phyloP scores from a whole-genome alignment of 2,329 filamentous ascomycete genomes.

The Scolecobasidium constrictum region DNA sequence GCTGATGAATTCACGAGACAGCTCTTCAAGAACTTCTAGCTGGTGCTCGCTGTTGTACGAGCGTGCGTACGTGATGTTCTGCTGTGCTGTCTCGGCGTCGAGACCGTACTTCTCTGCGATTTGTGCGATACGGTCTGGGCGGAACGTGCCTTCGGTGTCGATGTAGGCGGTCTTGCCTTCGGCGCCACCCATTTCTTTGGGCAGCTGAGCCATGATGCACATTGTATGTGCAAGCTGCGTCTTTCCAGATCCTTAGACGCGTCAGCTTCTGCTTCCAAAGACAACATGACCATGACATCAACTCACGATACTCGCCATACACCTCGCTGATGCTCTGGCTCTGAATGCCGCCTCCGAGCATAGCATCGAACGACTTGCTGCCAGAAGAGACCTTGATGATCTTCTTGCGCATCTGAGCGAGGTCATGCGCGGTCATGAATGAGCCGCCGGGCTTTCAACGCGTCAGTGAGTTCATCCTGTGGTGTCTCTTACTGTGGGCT shows the following conservation, averaged over 20 bases:
- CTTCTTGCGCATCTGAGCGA: constrained; percentile 50
- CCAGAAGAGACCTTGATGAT: constrained; percentile 57
- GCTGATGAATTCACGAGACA: constrained; percentile 49
- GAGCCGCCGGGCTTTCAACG: constrained; percentile 31
- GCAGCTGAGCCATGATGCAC: constrained; percentile 51
- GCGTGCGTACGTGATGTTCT: constrained; percentile 57
- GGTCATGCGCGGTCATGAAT: constrained; percentile 56
- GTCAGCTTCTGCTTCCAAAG: too few relatives aligned
- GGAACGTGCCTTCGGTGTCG: constrained; percentile 53
- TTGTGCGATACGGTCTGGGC: constrained; percentile 55
- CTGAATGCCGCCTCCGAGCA: constrained; percentile 56
- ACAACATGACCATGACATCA: too few relatives aligned
- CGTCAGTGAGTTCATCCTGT: neutral
- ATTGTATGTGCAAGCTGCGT: constrained; percentile 60
- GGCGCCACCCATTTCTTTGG: constrained; percentile 52
- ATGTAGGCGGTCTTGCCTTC: constrained; percentile 62
- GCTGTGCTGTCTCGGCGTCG: constrained; percentile 47
- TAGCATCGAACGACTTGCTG: constrained; percentile 56
- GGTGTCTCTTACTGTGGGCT: neutral
- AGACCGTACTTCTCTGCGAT: constrained; percentile 56
- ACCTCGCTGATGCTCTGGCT: constrained; percentile 60
- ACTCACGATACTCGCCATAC: constrained; percentile 45
- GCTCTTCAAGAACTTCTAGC: constrained; percentile 50
- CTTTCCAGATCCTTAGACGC: constrained; percentile 47
- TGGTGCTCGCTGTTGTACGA: constrained; percentile 57